These are phyloP conservation scores for Alternaria viburni DNA, from an alignment of 2,329 filamentous ascomycete species.

Conservation along the genomic window DNA sequence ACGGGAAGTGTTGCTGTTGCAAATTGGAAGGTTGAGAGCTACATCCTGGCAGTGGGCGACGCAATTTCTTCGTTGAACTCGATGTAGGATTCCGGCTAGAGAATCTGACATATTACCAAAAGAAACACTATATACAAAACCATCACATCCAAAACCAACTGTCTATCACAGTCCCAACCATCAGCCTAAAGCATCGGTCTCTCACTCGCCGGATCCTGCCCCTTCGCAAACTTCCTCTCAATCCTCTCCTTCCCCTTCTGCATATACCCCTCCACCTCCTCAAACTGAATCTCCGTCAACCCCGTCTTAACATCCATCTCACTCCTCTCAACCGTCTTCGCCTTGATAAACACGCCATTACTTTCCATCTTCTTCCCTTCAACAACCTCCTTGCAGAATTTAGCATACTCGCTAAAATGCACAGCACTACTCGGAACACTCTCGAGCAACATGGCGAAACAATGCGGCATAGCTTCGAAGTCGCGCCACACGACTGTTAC, in stretches of 20 bases:
- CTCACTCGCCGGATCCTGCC: conserved; percentile 22
- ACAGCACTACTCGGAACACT: conserved; percentile 30
- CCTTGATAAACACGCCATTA: conserved; percentile 34
- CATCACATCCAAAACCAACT: background rate
- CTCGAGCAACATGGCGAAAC: conserved; percentile 60
- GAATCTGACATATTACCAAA: background rate
- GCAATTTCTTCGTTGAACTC: background rate
- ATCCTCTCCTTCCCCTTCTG: conserved; percentile 29
- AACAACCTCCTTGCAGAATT: conserved; percentile 41
- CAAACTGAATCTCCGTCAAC: conserved; percentile 40
- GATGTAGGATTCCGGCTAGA: background rate
- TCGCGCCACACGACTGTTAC: conserved; percentile 71
- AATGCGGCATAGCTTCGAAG: conserved; percentile 83
- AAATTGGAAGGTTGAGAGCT: background rate
- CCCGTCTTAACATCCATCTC: conserved; percentile 31
- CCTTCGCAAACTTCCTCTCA: conserved; percentile 25
- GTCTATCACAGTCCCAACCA: background rate
- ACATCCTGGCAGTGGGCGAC: background rate
- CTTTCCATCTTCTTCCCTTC: conserved; percentile 25
- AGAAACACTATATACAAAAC: background rate
- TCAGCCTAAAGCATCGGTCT: conserved; percentile 29
- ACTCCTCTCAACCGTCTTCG: conserved; percentile 38
- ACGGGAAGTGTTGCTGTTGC: background rate
- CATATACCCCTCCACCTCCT: conserved; percentile 41
- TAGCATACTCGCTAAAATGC: conserved; percentile 47